A percentile compares a stretch with the other conserved stretches of the same genome.
Conservation (phyloP, 257 asterid genomes). For the Ajuga chamaepitys region DNA sequence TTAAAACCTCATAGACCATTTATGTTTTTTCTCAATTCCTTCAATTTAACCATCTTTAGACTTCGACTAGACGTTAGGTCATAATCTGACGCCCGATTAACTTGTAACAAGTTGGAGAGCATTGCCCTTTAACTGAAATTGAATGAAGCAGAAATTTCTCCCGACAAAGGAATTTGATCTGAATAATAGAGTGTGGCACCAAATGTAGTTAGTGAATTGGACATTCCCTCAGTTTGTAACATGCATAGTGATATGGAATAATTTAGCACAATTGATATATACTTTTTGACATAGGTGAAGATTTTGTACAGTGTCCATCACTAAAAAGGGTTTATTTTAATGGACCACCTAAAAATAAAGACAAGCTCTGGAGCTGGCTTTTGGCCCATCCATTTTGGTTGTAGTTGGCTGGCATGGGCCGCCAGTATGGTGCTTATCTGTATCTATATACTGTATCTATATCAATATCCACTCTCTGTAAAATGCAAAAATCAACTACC, state of each 20-base stretch:
- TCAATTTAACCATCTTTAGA: too few relatives aligned
- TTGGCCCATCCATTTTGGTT: constrained; percentile 1
- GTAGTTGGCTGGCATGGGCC: neutral
- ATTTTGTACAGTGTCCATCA: constrained; percentile 15
- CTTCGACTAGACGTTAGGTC: too few relatives aligned
- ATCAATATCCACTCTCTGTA: constrained; percentile 4
- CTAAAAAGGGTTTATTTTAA: neutral
- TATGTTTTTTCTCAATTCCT: too few relatives aligned
- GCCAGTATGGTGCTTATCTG: neutral
- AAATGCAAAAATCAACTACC: neutral
- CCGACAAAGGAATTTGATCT: neutral
- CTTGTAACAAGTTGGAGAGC: too few relatives aligned
- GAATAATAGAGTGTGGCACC: constrained; percentile 4
- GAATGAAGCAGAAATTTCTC: neutral
- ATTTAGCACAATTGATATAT: constrained; percentile 9
- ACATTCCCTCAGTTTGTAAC: constrained; percentile 10
- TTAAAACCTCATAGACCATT: too few relatives aligned
- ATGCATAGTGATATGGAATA: constrained; percentile 14
- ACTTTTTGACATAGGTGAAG: constrained; percentile 11
- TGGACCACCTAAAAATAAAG: constrained; percentile 32
- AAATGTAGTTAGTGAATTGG: constrained; percentile 1
- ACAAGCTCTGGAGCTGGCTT: constrained; percentile 17
- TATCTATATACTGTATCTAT: neutral
- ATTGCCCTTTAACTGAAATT: too few relatives aligned
- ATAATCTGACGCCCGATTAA: too few relatives aligned